phyloP scores from a whole-genome alignment of 2,329 filamentous ascomycete genomes.

The Coniochaeta pulveracea region DNA sequence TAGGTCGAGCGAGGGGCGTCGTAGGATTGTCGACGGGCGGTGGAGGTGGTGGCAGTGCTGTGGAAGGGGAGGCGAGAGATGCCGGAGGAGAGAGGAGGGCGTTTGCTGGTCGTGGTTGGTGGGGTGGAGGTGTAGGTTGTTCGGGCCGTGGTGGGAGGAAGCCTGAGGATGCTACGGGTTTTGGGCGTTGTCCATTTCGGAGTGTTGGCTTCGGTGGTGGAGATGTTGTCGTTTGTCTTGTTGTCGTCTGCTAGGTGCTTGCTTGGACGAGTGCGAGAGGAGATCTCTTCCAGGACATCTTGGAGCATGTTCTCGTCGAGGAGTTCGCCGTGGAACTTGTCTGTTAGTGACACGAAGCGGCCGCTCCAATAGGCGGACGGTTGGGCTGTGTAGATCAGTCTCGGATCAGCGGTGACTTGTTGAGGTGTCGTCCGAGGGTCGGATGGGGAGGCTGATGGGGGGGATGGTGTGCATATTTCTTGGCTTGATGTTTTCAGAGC shows the following conservation, averaged over 20 bases:
- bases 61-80: neutral
- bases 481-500: too few relatives aligned
- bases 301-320: constrained; percentile 12
- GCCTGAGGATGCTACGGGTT: constrained; percentile 10
- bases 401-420: constrained; percentile 11
- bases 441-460: too few relatives aligned
- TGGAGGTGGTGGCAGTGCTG: neutral
- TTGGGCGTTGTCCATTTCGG: too few relatives aligned
- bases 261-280: neutral
- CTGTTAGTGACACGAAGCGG: constrained; percentile 44
- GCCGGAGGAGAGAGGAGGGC: constrained; percentile 1
- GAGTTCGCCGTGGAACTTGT: constrained; percentile 36
- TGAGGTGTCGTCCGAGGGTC: too few relatives aligned
- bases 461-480: too few relatives aligned
- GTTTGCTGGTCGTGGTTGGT: constrained; percentile 9
- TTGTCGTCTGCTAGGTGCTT: neutral
- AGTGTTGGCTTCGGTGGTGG: constrained; percentile 2
- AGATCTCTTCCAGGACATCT: constrained; percentile 10
- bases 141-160: constrained; percentile 10
- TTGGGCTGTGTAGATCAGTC: constrained; percentile 28
- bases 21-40: neutral
- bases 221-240: neutral
- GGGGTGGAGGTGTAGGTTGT: constrained; percentile 9
- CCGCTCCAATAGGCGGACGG: constrained; percentile 49
- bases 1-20: neutral